Base-by-base conservation (phyloP, 2,329 filamentous ascomycete genomes). In the Calonectria crousiana region DNA sequence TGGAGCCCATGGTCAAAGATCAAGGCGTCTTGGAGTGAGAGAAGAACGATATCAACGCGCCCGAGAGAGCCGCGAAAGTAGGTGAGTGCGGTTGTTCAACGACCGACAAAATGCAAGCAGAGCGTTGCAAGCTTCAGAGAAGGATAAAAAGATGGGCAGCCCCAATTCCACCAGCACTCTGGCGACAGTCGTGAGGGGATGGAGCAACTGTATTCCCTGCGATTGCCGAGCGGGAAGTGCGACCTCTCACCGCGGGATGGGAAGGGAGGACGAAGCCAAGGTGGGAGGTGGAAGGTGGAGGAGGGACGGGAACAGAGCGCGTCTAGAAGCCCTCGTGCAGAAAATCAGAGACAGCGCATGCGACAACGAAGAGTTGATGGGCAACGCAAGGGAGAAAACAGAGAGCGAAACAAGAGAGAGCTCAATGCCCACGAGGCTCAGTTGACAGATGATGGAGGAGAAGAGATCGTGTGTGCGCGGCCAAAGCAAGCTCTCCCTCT, bases 1-100 rank as follows among this genome's bases (percentile, higher is more conserved):
- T 75, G 53, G 67, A 67, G 32, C 66, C 49, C 80, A 81, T 81
- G 56, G 20, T 78, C 13, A 34, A 49, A 9, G 30, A 26, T 18
- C 13, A 28, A 26, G 32, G 30, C 14, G n/a, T 20, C 28, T 67
- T 30, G 64, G 28, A 51, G 58, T 52, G 73, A 69, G 52, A 75
- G 60, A 38, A 74, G 68, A 51, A 56, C 67, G n/a, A 76, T 69
- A 49, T 72, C 52, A 9, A 14, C 38, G 60, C 32, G 65, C 51
- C 36, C 47, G 44, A 36, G 2, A 28, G 18, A 64, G 34, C 30
- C 36, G 47, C 51, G 28, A 13, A 47, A 44, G 62, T 16, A 13
- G 32, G n/a, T 36, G 60, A 3, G n/a, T 53, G 51, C 28, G 18
- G 16, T n/a, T 18, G 18, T 18, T 56, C 8, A n/a, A 28, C 16